phyloP scores from a whole-genome alignment of 345 rosid genomes.

The Viola odorata region DNA sequence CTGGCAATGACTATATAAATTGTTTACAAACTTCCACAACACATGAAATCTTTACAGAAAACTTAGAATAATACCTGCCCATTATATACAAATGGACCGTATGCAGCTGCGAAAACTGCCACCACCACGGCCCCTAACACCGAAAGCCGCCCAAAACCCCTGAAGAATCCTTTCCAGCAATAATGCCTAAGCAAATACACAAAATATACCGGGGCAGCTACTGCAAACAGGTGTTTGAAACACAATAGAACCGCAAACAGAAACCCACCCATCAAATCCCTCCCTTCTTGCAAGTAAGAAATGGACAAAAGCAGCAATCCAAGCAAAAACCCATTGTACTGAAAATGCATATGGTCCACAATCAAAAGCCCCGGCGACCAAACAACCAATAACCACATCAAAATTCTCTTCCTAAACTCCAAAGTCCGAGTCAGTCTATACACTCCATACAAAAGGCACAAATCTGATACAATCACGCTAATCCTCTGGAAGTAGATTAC shows the following conservation, averaged over 20 bases:
- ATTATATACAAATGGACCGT: slow-evolving; percentile 67
- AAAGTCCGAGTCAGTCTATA: slow-evolving; percentile 38
- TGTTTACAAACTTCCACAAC: no score
- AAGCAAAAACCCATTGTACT: slow-evolving; percentile 84
- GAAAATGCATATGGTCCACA: slow-evolving; percentile 91
- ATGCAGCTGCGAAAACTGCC: slow-evolving; percentile 61
- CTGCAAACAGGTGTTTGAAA: slow-evolving; percentile 90
- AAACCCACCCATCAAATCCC: slow-evolving; percentile 79
- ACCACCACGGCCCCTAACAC: slow-evolving; percentile 56
- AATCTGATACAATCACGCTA: slow-evolving; percentile 68
- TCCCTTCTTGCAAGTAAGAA: slow-evolving; percentile 69
- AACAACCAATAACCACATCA: slow-evolving; percentile 57
- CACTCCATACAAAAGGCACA: slow-evolving; percentile 51
- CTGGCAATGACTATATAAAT: no score
- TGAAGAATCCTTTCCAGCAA: slow-evolving; percentile 56
- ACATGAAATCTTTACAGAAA: background rate
- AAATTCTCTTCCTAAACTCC: slow-evolving; percentile 29
- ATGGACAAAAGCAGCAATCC: slow-evolving; percentile 74
- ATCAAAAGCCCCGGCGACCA: slow-evolving; percentile 84
- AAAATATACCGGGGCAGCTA: slow-evolving; percentile 90
- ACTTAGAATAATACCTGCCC: slow-evolving; percentile 51
- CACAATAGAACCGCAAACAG: slow-evolving; percentile 69
- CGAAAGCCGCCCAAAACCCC: slow-evolving; percentile 47
- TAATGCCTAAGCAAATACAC: slow-evolving; percentile 79
- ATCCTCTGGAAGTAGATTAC: slow-evolving; percentile 64